Base-by-base conservation (phyloP, 306 rosid genomes). In the Trifolium dubium region DNA sequence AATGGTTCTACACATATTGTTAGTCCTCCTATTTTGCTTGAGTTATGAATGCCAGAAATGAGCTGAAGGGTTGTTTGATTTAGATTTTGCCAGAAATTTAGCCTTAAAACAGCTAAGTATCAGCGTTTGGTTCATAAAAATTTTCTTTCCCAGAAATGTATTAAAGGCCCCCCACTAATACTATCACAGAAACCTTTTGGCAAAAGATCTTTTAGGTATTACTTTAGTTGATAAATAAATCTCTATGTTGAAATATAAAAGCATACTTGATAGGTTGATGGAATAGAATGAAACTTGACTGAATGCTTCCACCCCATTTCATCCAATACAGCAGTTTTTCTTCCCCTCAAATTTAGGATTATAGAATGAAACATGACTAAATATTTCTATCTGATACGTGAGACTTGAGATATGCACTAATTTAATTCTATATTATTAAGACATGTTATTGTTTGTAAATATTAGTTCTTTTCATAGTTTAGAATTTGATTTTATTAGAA, bases 1-100 rank as follows among this genome's bases (percentile, higher is more conserved):
- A 15, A 15, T 51, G 31, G 60, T 54, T 53, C 29, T 54, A 19
- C 50, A 54, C 61, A 19, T 54, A 58, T 58, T 58, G 29, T 58
- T 55, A 34, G 35, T 13, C 62, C 13, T 19, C 35, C 23, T 28
- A 10, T 35, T 34, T 64, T 41, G 31, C 43, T n/a, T 44, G 15
- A 77, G 44, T 32, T 32, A 35, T 37, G 47, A 49, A 55, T n/a
- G 4, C 4, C 44, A 9, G 10, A 40, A 14, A 35, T 35, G 40
- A 6, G 6, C 8, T 37, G 6, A 8, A 37, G 9, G 40, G 40
- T 37, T 37, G 40, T 37, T 37, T 37, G 40, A 37, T 37, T 37
- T 34, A 34, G 37, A 34, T 2, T 34, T 34, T 34, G 39, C 8
- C 39, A 35, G 39, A 35, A 35, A 35, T 5, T 35, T 35, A 35